Conservation (phyloP, 768 basidiomycete species). For the Steccherinum ochraceum region DNA sequence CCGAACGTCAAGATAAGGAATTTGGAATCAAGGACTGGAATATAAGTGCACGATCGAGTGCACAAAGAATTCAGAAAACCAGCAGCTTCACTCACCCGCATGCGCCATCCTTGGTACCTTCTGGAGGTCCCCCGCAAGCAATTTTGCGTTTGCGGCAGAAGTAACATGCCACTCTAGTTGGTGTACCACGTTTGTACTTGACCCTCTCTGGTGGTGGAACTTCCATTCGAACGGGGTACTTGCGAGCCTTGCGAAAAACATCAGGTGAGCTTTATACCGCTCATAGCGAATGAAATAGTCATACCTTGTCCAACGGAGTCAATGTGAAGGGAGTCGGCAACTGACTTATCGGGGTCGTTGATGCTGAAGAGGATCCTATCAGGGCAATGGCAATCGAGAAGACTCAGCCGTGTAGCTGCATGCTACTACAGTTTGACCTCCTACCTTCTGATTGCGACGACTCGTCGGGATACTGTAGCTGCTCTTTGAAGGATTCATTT, state of each 20-base stretch:
- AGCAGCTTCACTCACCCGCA: not conserved
- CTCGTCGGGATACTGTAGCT: no score
- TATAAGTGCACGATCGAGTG: not conserved
- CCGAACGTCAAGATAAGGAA: not conserved
- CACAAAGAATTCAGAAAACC: not conserved
- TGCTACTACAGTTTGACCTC: no score
- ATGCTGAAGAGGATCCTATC: not conserved
- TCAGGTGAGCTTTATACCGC: no score
- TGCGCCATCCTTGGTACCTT: not conserved
- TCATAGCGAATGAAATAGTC: no score
- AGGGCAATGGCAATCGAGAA: no score
- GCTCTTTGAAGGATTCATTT: no score
- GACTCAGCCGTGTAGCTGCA: no score
- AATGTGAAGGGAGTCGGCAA: not conserved
- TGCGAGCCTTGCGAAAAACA: no score
- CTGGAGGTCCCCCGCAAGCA: conserved; percentile 3
- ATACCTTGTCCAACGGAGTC: not conserved
- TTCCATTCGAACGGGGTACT: no score
- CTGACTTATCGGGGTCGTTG: not conserved
- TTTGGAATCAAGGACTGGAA: not conserved
- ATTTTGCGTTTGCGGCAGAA: conserved; percentile 9
- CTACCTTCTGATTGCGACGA: no score
- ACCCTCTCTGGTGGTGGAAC: not conserved
- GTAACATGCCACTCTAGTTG: conserved; percentile 4
- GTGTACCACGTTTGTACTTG: not conserved